Evolutionary conservation across 129 eudicot species (phyloP).

Genomic region (Flaveria bidentis): DNA sequence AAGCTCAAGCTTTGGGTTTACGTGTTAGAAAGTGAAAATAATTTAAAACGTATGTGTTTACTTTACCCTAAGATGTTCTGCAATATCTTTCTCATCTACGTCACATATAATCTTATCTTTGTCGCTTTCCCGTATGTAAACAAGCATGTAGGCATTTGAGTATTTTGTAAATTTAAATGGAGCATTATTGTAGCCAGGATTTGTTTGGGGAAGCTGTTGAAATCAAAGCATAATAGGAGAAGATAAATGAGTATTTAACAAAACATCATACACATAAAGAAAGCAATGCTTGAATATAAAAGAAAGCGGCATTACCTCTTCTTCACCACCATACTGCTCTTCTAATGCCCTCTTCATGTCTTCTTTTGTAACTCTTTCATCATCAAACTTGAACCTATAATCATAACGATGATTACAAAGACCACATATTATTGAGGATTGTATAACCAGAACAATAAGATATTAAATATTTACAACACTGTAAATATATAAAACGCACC

Average conservation of each 20-base stretch:
- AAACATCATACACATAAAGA: slow-evolving; percentile 13
- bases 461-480: background rate
- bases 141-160: slow-evolving; percentile 99
- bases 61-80: slow-evolving; percentile 95
- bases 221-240: slow-evolving; percentile 22
- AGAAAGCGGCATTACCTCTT: slow-evolving; percentile 57
- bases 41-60: slow-evolving; percentile 28
- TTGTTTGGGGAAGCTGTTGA: slow-evolving; percentile 88
- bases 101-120: slow-evolving; percentile 90
- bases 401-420: slow-evolving; percentile 8
- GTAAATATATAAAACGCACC: slow-evolving; percentile 42
- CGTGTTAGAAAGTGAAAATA: background rate
- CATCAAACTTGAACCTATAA: slow-evolving; percentile 91
- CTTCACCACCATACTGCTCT: slow-evolving; percentile 99
- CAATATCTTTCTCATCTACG: slow-evolving; percentile 92
- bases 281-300: slow-evolving; percentile 9
- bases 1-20: slow-evolving; percentile 26
- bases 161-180: slow-evolving; percentile 90
- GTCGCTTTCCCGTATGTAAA: slow-evolving; percentile 88
- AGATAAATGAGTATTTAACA: slow-evolving; percentile 7
- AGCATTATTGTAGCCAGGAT: slow-evolving; percentile 84
- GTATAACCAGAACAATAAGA: background rate
- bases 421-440: slow-evolving; percentile 11
- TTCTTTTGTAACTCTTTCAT: slow-evolving; percentile 93
- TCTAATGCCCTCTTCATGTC: slow-evolving; percentile 85